These are phyloP conservation scores for Paraglomus occultum DNA, from an alignment of 192 early-diverging fungal genomes.

Conservation along the genomic window DNA sequence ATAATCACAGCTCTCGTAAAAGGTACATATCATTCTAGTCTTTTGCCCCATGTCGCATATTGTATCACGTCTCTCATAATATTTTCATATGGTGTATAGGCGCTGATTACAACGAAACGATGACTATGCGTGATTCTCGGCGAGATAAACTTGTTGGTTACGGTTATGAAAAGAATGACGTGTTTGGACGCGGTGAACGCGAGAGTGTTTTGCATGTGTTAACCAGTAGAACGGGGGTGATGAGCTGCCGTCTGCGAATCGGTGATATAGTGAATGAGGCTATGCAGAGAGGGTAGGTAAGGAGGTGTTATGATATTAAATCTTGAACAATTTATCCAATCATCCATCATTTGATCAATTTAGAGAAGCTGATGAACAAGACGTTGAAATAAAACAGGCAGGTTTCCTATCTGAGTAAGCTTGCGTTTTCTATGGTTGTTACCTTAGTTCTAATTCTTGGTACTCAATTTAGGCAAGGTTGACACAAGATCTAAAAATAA, in stretches of 20 bases:
- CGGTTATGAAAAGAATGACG: background rate
- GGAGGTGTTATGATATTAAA: background rate
- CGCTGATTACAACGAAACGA: background rate
- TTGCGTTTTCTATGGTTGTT: background rate
- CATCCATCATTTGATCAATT: background rate
- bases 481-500: slow-evolving; percentile 19
- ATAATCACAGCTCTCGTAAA: slow-evolving; percentile 20
- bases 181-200: background rate
- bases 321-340: background rate
- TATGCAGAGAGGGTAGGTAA: background rate
- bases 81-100: background rate
- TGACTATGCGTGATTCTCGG: slow-evolving; percentile 15
- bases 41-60: background rate
- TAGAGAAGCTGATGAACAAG: slow-evolving; percentile 20
- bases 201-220: slow-evolving; percentile 8
- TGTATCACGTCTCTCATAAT: background rate
- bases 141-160: slow-evolving; percentile 26
- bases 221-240: slow-evolving; percentile 26
- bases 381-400: slow-evolving; percentile 8
- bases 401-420: too few relatives aligned
- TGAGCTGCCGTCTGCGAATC: slow-evolving; percentile 16
- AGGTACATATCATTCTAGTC: background rate
- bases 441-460: background rate
- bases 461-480: background rate
- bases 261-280: background rate